Percentiles rank a stretch among this genome's conserved stretches.
Conservation (phyloP, 2,329 filamentous ascomycete genomes). For the Sporothrix luriei region DNA sequence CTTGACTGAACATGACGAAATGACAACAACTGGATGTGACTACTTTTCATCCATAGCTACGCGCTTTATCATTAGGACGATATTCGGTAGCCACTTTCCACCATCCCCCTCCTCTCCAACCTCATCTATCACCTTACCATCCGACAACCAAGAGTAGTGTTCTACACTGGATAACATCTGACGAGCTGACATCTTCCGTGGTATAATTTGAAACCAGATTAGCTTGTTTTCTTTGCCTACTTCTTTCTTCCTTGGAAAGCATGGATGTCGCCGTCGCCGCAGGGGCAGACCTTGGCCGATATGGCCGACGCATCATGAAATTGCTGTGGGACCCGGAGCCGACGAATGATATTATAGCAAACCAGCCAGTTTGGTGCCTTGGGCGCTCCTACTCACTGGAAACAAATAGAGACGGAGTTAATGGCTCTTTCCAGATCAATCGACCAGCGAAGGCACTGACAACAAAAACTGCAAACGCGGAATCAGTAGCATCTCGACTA, state of each 20-base stretch:
- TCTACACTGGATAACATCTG: too few relatives aligned
- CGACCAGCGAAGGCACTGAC: slow-evolving; percentile 16
- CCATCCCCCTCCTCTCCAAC: not conserved
- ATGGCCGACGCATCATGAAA: slow-evolving; percentile 79
- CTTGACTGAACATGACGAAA: not conserved
- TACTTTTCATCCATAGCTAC: not conserved
- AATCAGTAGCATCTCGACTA: slow-evolving; percentile 29
- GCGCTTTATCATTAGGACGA: not conserved
- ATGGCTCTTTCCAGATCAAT: slow-evolving; percentile 32
- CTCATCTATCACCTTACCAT: not conserved
- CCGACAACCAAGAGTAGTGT: too few relatives aligned
- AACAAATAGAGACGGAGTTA: slow-evolving; percentile 32
- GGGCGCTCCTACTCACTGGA: slow-evolving; percentile 56
- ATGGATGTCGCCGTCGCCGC: slow-evolving; percentile 49
- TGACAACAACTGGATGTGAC: not conserved
- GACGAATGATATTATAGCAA: slow-evolving; percentile 69
- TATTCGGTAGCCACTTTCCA: not conserved
- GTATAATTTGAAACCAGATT: too few relatives aligned
- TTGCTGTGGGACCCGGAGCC: slow-evolving; percentile 92
- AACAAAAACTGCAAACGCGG: slow-evolving; percentile 26
- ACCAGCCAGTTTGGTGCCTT: slow-evolving; percentile 82
- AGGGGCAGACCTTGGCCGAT: slow-evolving; percentile 71
- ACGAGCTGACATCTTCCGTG: too few relatives aligned
- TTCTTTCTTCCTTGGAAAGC: slow-evolving; percentile 24
- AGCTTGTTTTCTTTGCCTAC: too few relatives aligned